Evolutionary conservation across 2,329 filamentous ascomycete species (phyloP), one percentile per base, ranked within the genome.

Genomic region (Xylariomycetidae sp.): DNA sequence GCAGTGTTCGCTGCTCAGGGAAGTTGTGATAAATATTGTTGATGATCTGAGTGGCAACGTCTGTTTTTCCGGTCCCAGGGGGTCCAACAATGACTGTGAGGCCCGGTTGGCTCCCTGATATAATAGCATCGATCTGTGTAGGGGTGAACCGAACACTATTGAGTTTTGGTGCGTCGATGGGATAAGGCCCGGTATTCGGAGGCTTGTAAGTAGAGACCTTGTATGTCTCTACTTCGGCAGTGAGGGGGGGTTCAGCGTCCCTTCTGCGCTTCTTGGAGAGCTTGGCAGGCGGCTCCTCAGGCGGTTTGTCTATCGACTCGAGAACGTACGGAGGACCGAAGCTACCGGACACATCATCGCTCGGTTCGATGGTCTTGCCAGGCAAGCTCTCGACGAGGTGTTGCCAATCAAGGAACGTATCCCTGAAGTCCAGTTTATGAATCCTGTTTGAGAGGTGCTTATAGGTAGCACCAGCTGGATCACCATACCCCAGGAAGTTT

Each of bases 1-100:
- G 77, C 13, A 98, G 67, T 1, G 92, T 98, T 49, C 88, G 84
- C 59, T 98, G 88, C 44, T 82, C 72, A 6, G 92, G 89, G 57
- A 96, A 98, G 62, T 97, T 95, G 67, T 97, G 90, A 56, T 98
- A 98, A 49, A 98, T 85, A 59, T 97, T 96, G 67, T 87, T 96
- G 64, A 98, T 98, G 57, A 97, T 94, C 60, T 98, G 92, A 4
- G 90, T 96, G 30, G 88, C 89, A 33, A 98, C 92, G 61, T 98
- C 92, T n/a, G 92, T 98, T 68, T 98, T 98, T 42, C 94, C 92
- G 6, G 92, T 98, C 34, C 92, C 92, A 6, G 92, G 92, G 34
- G 92, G 92, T 1, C 92, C 92, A 42, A 98, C 87, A 48, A 98
- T 84, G 30, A 98, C 77, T 1, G 90, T 96, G 32, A 98, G 71